A percentile compares a stretch with the other conserved stretches of the same genome.
Evolutionary conservation across 2,329 filamentous ascomycete genomes (phyloP).

Genomic region (Kalaharituber pfeilii): DNA sequence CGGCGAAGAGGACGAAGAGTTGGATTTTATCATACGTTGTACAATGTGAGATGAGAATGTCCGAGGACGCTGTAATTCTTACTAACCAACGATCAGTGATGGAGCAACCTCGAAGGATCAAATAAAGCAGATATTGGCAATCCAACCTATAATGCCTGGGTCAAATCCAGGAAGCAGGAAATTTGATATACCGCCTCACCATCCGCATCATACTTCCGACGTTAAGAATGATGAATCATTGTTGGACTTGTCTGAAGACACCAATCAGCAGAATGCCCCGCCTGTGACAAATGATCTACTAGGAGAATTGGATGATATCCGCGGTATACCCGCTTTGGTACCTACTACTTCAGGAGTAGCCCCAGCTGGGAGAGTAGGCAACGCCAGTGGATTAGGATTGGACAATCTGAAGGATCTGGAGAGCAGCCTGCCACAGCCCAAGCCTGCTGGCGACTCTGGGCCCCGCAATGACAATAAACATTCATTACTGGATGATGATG

Average conservation of each 20-base stretch:
- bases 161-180: conserved; percentile 43
- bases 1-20: conserved; percentile 59
- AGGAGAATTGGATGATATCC: not conserved
- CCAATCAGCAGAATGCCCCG: not conserved
- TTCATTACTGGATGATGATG: not conserved
- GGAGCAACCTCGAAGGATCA: conserved; percentile 48
- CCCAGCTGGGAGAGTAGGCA: not conserved
- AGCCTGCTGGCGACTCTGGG: not conserved
- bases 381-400: not conserved
- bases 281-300: not conserved
- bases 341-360: conserved; percentile 1
- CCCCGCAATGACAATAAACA: not conserved
- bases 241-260: not conserved
- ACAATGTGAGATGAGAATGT: conserved; percentile 43
- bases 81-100: conserved; percentile 35
- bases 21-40: conserved; percentile 91
- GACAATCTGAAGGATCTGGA: not conserved
- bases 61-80: not conserved
- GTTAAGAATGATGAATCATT: not conserved
- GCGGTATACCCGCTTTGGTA: not conserved
- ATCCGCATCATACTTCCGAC: conserved; percentile 7
- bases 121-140: conserved; percentile 65
- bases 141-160: conserved; percentile 64
- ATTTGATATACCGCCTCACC: conserved; percentile 40
- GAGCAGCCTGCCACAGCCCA: not conserved